A percentile compares a stretch with the other conserved stretches of the same genome.
Evolutionary conservation across 192 early-diverging fungal genomes (phyloP).

Genomic region (Coemansia sp.): DNA sequence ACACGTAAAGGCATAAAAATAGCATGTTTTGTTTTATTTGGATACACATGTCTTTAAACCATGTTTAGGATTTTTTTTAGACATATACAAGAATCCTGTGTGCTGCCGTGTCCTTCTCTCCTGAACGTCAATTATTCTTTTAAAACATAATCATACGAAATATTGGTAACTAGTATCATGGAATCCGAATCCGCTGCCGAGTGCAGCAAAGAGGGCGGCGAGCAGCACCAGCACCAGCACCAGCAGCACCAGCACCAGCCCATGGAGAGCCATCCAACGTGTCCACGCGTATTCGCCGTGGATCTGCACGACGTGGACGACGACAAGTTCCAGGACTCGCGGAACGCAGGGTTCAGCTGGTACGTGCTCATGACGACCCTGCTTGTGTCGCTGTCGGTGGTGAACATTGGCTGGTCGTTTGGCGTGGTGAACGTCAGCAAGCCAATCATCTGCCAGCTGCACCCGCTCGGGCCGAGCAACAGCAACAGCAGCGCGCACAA

Average conservation of each 20-base stretch:
- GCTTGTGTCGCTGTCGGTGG: slow-evolving; percentile 39
- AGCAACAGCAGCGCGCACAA: background rate
- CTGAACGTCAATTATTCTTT: too few relatives aligned
- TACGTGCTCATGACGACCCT: slow-evolving; percentile 35
- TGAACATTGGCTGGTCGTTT: slow-evolving; percentile 39
- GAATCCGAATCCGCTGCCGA: background rate
- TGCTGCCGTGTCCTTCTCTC: too few relatives aligned
- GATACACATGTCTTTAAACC: slow-evolving; percentile 5
- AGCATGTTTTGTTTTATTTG: slow-evolving; percentile 1
- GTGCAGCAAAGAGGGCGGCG: background rate
- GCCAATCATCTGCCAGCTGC: slow-evolving; percentile 28
- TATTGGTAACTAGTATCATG: background rate
- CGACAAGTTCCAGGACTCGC: slow-evolving; percentile 48
- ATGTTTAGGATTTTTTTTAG: background rate
- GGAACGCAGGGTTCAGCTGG: slow-evolving; percentile 42
- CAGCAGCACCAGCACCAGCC: background rate
- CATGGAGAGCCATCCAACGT: background rate
- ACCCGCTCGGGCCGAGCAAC: slow-evolving; percentile 4
- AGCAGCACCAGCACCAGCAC: background rate
- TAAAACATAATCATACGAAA: too few relatives aligned
- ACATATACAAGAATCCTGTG: background rate
- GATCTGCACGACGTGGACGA: slow-evolving; percentile 42
- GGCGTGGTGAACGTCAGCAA: slow-evolving; percentile 41
- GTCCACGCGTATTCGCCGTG: slow-evolving; percentile 40
- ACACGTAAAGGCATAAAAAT: background rate